These are phyloP conservation scores for Orbilia quercus DNA, from an alignment of 2,329 filamentous ascomycete species.

Conservation along the genomic window DNA sequence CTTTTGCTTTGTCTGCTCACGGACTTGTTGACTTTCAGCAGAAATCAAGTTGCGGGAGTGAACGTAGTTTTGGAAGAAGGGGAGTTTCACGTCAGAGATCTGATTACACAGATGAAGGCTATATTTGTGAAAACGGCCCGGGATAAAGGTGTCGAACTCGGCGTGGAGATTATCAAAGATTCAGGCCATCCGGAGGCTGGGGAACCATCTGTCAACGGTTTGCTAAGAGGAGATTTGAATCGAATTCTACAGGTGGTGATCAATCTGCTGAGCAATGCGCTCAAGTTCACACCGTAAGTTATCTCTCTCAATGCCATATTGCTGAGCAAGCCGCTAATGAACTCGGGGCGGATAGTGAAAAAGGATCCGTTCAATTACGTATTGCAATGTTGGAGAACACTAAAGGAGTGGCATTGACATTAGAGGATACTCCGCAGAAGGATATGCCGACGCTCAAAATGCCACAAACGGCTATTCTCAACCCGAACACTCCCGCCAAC, in stretches of 20 bases:
- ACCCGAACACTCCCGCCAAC: constrained; percentile 48
- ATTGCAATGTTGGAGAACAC: constrained; percentile 50
- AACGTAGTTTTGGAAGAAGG: constrained; percentile 79
- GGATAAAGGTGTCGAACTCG: constrained; percentile 79
- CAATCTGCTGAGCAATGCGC: constrained; percentile 81
- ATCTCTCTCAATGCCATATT: constrained; percentile 65
- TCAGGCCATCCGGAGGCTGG: constrained; percentile 25
- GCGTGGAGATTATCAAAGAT: constrained; percentile 70
- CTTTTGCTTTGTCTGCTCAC: constrained; percentile 85
- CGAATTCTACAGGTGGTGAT: constrained; percentile 82
- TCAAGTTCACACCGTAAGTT: constrained; percentile 75
- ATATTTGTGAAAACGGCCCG: constrained; percentile 92
- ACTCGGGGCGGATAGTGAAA: constrained; percentile 62
- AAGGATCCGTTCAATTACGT: constrained; percentile 66
- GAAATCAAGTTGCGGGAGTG: constrained; percentile 91
- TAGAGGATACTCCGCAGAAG: constrained; percentile 47
- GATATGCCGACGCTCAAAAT: constrained; percentile 49
- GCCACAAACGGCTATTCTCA: constrained; percentile 50
- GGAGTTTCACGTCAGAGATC: constrained; percentile 85
- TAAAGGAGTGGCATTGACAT: constrained; percentile 44
- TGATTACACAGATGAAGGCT: constrained; percentile 81
- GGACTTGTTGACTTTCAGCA: constrained; percentile 90
- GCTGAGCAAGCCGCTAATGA: constrained; percentile 65
- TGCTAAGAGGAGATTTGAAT: constrained; percentile 73
- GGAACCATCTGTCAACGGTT: constrained; percentile 41